Percentiles rank a stretch among this genome's conserved stretches.
Conservation (phyloP, 495 filamentous ascomycete species). For the Bathelium albidoporum region DNA sequence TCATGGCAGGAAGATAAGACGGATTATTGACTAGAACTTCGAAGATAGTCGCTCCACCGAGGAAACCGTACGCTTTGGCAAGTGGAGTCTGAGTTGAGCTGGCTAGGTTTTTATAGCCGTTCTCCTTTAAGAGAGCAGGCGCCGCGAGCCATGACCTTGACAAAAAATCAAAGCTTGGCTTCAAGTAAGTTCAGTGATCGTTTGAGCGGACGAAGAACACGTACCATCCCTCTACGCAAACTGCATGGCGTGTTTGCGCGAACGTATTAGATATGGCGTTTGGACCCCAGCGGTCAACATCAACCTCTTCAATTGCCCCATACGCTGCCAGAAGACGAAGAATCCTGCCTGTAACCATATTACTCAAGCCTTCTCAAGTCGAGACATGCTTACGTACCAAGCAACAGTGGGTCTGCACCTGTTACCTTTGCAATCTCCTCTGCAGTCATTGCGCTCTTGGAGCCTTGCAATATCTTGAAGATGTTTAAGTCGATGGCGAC, state of each 20-base stretch:
- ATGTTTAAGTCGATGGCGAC: not conserved
- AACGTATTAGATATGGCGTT: not conserved
- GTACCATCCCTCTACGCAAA: not conserved
- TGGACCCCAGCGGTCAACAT: not conserved
- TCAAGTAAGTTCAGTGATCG: not conserved
- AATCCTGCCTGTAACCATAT: not conserved
- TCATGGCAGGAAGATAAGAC: not conserved
- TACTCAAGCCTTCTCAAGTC: not conserved
- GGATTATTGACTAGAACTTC: not conserved
- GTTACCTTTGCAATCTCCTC: not conserved
- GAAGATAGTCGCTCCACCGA: not conserved
- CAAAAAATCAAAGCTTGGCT: not conserved
- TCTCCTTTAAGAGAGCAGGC: not conserved
- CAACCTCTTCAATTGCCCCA: not conserved
- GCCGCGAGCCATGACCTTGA: not conserved
- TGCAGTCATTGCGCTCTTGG: not conserved
- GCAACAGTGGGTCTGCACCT: not conserved
- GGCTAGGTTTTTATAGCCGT: not conserved
- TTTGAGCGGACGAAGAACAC: not conserved
- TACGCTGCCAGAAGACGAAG: not conserved
- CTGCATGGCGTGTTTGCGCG: not conserved
- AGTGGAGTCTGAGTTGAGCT: not conserved
- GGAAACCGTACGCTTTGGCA: not conserved
- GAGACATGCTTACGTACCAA: not conserved
- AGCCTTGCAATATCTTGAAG: not conserved